These are phyloP conservation scores for Wallacemonas collosoma DNA, from an alignment of 208 protist genomes.

Conservation along the genomic window DNA sequence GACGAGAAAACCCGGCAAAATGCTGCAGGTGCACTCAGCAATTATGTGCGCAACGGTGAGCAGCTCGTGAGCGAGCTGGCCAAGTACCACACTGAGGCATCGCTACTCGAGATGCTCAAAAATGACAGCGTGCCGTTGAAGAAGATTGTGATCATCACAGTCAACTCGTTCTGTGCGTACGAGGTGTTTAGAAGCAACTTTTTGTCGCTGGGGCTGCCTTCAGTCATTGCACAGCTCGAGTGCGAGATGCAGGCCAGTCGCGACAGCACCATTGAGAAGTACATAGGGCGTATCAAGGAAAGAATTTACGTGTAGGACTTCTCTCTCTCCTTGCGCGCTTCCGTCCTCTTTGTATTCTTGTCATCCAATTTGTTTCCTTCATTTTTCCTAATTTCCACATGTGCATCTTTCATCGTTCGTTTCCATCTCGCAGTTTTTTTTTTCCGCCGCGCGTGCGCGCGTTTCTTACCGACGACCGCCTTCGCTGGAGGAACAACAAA, in stretches of 20 bases:
- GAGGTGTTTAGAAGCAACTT: slow-evolving; percentile 75
- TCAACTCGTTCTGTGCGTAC: slow-evolving; percentile 92
- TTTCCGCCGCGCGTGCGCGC: slow-evolving; percentile 18
- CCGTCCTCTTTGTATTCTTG: neutral
- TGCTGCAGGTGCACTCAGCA: slow-evolving; percentile 93
- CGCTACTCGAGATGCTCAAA: slow-evolving; percentile 75
- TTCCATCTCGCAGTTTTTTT: slow-evolving; percentile 15
- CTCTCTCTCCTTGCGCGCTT: slow-evolving; percentile 2
- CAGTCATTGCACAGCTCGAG: slow-evolving; percentile 61
- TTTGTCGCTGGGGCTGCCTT: slow-evolving; percentile 47
- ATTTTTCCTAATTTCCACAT: slow-evolving; percentile 16
- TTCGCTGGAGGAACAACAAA: too few relatives aligned
- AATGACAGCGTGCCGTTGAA: slow-evolving; percentile 64
- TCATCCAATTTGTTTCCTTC: slow-evolving; percentile 8
- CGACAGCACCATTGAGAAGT: slow-evolving; percentile 78
- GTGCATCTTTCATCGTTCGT: slow-evolving; percentile 14
- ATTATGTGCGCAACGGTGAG: slow-evolving; percentile 93
- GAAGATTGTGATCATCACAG: slow-evolving; percentile 87
- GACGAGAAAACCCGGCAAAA: slow-evolving; percentile 96
- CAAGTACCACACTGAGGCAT: slow-evolving; percentile 69
- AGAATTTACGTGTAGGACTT: slow-evolving; percentile 20
- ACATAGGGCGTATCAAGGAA: slow-evolving; percentile 58
- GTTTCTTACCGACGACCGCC: too few relatives aligned
- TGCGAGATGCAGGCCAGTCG: slow-evolving; percentile 31
- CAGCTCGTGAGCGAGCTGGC: slow-evolving; percentile 63